Evolutionary conservation across 495 filamentous ascomycete species (phyloP).

Genomic region (Penicillium lividum): DNA sequence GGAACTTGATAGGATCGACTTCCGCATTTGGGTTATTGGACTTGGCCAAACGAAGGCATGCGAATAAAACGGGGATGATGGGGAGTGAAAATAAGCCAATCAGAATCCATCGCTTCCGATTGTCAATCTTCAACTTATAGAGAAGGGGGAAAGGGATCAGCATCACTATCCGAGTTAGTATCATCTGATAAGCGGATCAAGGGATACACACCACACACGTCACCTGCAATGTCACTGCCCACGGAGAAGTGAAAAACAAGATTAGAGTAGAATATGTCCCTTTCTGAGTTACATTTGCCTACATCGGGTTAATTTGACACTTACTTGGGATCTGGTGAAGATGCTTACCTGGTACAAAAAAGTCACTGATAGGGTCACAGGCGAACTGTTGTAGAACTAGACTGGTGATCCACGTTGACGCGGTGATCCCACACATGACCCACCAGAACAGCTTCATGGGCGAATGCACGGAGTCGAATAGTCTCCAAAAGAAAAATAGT

Average conservation of each 20-base stretch:
- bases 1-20: constrained; percentile 1
- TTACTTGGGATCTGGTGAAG: not conserved
- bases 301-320: not conserved
- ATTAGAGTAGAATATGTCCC: constrained; percentile 4
- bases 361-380: constrained; percentile 4
- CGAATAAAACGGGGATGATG: not conserved
- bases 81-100: not conserved
- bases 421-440: constrained; percentile 8
- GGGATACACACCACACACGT: not conserved
- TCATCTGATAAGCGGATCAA: not conserved
- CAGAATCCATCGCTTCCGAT: not conserved
- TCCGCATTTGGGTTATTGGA: not conserved
- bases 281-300: not conserved
- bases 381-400: constrained; percentile 7
- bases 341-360: not conserved
- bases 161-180: not conserved
- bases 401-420: constrained; percentile 8
- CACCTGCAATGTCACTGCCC: not conserved
- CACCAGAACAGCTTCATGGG: not conserved
- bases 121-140: not conserved
- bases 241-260: constrained; percentile 1
- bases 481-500: not conserved
- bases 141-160: not conserved
- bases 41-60: not conserved
- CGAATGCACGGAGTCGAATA: not conserved